A percentile compares a stretch with the other conserved stretches of the same genome.
phyloP scores from a whole-genome alignment of 345 rosid species.

The Dovyalis caffra region DNA sequence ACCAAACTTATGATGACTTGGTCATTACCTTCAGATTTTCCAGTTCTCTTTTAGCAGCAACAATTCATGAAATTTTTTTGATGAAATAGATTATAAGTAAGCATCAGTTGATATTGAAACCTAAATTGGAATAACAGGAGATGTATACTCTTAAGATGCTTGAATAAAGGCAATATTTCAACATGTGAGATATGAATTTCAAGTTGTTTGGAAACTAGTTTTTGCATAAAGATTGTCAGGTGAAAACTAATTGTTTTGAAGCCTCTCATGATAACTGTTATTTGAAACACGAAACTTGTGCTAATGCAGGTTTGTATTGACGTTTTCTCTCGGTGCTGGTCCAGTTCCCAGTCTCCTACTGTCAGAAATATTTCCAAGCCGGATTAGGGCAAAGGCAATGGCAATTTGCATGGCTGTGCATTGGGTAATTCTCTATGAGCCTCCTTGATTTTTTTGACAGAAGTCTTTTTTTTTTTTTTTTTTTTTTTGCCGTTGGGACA shows the following conservation, averaged over 20 bases:
- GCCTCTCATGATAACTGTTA: conserved; percentile 1
- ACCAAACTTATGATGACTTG: neutral
- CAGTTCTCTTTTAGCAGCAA: neutral
- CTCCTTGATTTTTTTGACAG: neutral
- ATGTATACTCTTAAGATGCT: neutral
- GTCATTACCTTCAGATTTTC: neutral
- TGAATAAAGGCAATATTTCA: neutral
- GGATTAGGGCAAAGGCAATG: conserved; percentile 87
- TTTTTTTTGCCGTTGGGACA: too few relatives aligned
- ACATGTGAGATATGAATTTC: neutral
- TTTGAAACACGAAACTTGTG: neutral
- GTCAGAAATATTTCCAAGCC: conserved; percentile 85
- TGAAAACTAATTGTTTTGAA: neutral
- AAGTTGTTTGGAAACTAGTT: neutral
- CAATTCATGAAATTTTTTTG: neutral
- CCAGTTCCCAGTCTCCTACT: conserved; percentile 88
- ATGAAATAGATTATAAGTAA: neutral
- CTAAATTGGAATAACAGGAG: neutral
- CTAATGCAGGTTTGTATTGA: conserved; percentile 71
- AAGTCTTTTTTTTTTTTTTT: neutral
- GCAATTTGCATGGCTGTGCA: conserved; percentile 89
- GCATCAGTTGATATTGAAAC: conserved; percentile 1
- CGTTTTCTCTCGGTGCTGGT: conserved; percentile 85
- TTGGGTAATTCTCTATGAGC: conserved; percentile 57
- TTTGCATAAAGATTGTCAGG: neutral